These are phyloP conservation scores for Gaertneriomyces sp. DNA, from an alignment of 192 early-diverging fungal genomes.

Conservation along the genomic window DNA sequence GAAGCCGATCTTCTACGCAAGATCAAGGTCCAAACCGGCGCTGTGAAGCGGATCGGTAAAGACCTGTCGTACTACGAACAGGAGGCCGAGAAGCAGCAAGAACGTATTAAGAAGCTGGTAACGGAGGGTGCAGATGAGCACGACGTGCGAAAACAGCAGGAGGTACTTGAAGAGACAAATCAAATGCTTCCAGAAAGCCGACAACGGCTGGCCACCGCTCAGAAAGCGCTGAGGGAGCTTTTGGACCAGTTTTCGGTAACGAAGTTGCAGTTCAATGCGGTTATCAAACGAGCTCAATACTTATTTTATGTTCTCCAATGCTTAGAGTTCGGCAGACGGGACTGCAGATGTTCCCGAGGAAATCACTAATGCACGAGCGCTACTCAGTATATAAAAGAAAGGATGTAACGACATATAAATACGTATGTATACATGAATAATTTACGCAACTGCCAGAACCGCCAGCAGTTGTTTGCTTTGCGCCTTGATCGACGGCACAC, in stretches of 20 bases:
- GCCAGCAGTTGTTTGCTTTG: conserved; percentile 4
- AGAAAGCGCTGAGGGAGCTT: conserved; percentile 10
- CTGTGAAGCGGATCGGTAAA: conserved; percentile 42
- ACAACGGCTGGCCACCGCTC: conserved; percentile 31
- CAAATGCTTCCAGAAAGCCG: conserved; percentile 47
- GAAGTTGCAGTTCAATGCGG: too few species aligned
- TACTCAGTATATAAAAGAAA: too few species aligned
- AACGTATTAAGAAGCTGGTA: conserved; percentile 40
- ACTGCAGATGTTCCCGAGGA: too few species aligned
- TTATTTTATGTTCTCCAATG: too few species aligned
- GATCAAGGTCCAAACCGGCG: conserved; percentile 49
- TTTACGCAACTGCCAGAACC: background rate
- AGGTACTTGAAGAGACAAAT: conserved; percentile 48
- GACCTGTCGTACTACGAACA: conserved; percentile 37
- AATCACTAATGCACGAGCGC: too few species aligned
- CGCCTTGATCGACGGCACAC: conserved; percentile 1
- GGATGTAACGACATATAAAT: too few species aligned
- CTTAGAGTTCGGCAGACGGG: too few species aligned
- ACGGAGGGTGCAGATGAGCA: conserved; percentile 35
- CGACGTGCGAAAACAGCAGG: conserved; percentile 43
- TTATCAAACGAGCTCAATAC: too few species aligned
- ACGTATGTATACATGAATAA: too few species aligned
- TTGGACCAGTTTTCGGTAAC: too few species aligned
- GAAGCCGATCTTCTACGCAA: background rate
- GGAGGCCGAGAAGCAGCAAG: conserved; percentile 39